These are phyloP conservation scores for Blepharisma japonicum DNA, from an alignment of 73 alveolate species.

Conservation along the genomic window DNA sequence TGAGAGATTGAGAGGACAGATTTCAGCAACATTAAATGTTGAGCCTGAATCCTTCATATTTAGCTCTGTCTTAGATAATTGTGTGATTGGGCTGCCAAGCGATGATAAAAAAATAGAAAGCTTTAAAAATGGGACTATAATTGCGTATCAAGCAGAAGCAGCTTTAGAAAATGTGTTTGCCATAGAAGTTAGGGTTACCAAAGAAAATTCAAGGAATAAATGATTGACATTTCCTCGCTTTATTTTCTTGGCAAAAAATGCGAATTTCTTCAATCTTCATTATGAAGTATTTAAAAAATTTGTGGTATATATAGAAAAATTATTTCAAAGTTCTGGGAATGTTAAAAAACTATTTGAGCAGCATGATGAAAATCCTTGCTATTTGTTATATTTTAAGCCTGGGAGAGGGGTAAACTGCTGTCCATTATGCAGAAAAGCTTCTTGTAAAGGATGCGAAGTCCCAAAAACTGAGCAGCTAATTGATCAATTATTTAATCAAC, in stretches of 20 bases:
- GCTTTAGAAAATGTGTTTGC: neutral
- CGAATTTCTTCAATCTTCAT: neutral
- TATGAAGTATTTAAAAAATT: neutral
- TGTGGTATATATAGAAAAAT: neutral
- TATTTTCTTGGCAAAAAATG: neutral
- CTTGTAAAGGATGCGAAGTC: conserved; percentile 26
- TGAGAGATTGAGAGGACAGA: neutral
- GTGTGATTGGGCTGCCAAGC: neutral
- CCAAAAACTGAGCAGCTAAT: neutral
- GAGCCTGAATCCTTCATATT: neutral
- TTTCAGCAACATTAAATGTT: neutral
- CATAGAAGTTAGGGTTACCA: neutral
- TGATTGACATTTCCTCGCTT: neutral
- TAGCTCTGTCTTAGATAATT: neutral
- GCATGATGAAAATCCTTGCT: neutral
- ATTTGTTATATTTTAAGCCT: conserved; percentile 2
- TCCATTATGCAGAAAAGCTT: neutral
- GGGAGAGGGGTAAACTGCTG: conserved; percentile 12
- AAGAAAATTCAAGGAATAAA: neutral
- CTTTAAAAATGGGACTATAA: neutral
- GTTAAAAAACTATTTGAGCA: neutral
- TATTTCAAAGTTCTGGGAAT: conserved; percentile 56
- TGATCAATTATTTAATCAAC: neutral
- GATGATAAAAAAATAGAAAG: neutral
- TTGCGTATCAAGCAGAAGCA: conserved; percentile 5